Percentiles rank a stretch among this genome's conserved stretches.
Evolutionary conservation across 2,329 filamentous ascomycete genomes (phyloP).

Genomic region (Ceratocystiopsis brevicomis): DNA sequence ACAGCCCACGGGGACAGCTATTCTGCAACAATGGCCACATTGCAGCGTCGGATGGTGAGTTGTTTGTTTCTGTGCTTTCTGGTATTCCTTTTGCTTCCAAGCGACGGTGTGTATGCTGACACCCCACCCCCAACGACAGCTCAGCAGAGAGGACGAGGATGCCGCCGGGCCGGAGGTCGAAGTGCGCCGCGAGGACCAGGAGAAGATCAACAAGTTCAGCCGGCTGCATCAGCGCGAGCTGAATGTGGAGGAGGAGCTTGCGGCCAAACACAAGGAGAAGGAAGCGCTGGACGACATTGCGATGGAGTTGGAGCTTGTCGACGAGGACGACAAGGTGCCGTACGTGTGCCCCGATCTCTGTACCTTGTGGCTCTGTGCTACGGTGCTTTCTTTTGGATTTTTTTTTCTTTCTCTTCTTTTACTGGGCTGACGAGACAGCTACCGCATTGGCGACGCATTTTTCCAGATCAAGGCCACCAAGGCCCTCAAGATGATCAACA

Average conservation of each 20-base stretch:
- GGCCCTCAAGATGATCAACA: constrained; percentile 66
- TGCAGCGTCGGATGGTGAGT: too few relatives aligned
- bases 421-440: constrained; percentile 32
- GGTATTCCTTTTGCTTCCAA: too few relatives aligned
- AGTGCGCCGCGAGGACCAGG: constrained; percentile 90
- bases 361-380: not conserved
- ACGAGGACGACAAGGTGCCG: constrained; percentile 80
- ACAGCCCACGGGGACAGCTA: too few relatives aligned
- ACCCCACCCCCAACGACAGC: constrained; percentile 28
- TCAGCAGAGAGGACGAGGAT: constrained; percentile 84
- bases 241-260: constrained; percentile 60
- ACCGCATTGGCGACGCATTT: constrained; percentile 94
- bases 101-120: too few relatives aligned
- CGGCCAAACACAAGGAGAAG: constrained; percentile 86
- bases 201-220: constrained; percentile 97
- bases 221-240: constrained; percentile 77
- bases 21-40: too few relatives aligned
- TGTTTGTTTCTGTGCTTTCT: not conserved
- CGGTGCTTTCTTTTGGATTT: not conserved
- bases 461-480: constrained; percentile 68
- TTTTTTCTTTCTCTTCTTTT: not conserved
- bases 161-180: constrained; percentile 65
- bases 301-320: constrained; percentile 55
- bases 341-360: constrained; percentile 25
- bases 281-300: constrained; percentile 91